Conservation (phyloP, 1,284 basidiomycete genomes). For the Mycosarcoma mackinlayi region DNA sequence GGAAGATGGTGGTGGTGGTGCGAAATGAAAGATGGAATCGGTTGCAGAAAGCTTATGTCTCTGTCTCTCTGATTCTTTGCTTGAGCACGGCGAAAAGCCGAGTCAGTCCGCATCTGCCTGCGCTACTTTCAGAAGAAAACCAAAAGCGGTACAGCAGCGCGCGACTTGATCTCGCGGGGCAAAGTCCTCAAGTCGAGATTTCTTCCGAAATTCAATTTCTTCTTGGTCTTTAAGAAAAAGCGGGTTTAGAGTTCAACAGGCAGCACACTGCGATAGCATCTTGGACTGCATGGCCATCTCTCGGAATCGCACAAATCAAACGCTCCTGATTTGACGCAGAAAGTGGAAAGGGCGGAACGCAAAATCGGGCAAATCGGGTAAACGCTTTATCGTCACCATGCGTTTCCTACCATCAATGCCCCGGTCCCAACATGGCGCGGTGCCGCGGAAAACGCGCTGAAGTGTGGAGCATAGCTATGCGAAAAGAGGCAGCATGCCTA, state of each 20-base stretch:
- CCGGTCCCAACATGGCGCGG: too few species aligned
- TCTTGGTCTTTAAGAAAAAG: neutral
- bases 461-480: too few species aligned
- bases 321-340: slow-evolving; percentile 20
- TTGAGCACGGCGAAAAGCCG: slow-evolving; percentile 9
- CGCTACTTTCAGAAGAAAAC: neutral
- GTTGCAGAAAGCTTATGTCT: too few species aligned
- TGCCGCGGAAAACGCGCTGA: too few species aligned
- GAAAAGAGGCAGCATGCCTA: too few species aligned
- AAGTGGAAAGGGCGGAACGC: neutral
- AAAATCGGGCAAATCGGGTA: slow-evolving; percentile 9
- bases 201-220: neutral
- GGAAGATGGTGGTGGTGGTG: neutral
- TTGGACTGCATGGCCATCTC: neutral
- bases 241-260: slow-evolving; percentile 3
- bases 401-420: too few species aligned
- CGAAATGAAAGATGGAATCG: neutral
- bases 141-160: slow-evolving; percentile 3
- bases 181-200: neutral
- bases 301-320: slow-evolving; percentile 5
- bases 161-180: slow-evolving; percentile 1
- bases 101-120: slow-evolving; percentile 16
- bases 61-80: neutral
- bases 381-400: too few species aligned
- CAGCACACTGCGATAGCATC: slow-evolving; percentile 20